Conservation (phyloP, 345 rosid species). For the Eutrema heterophyllum region DNA sequence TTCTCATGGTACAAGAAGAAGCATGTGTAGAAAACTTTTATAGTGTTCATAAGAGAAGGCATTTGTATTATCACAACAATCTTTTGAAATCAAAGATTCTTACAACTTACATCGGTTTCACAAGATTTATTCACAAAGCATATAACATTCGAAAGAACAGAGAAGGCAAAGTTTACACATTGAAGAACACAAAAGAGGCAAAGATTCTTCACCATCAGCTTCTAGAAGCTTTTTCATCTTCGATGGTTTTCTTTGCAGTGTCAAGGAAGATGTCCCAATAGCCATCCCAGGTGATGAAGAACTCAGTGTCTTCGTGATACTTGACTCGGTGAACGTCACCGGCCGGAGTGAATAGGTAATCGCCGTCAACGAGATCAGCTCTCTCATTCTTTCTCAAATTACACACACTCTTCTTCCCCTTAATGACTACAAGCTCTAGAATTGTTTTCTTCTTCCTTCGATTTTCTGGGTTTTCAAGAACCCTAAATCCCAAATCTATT, state of each 20-base stretch:
- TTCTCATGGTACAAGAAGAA: not conserved
- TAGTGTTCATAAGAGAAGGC: slow-evolving; percentile 7
- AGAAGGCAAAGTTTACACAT: not conserved
- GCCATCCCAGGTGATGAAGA: slow-evolving; percentile 95
- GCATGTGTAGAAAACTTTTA: slow-evolving; percentile 5
- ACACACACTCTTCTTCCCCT: slow-evolving; percentile 82
- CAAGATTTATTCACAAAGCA: not conserved
- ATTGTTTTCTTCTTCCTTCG: no score
- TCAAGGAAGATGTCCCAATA: slow-evolving; percentile 77
- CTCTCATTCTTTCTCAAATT: slow-evolving; percentile 63
- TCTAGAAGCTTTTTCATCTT: no score
- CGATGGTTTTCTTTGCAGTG: not conserved
- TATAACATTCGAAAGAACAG: not conserved
- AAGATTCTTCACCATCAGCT: not conserved
- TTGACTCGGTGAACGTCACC: slow-evolving; percentile 44
- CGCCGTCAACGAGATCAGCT: slow-evolving; percentile 59
- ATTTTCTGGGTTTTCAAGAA: no score
- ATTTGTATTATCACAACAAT: not conserved
- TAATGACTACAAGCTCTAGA: slow-evolving; percentile 55
- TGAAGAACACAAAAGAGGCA: not conserved
- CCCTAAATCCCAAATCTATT: no score
- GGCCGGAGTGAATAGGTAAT: slow-evolving; percentile 75
- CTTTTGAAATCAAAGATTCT: slow-evolving; percentile 7
- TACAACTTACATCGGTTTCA: not conserved
- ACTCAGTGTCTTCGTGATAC: slow-evolving; percentile 84